These are phyloP conservation scores for Thelonectria rubi DNA, from an alignment of 2,329 filamentous ascomycete genomes.

Conservation along the genomic window DNA sequence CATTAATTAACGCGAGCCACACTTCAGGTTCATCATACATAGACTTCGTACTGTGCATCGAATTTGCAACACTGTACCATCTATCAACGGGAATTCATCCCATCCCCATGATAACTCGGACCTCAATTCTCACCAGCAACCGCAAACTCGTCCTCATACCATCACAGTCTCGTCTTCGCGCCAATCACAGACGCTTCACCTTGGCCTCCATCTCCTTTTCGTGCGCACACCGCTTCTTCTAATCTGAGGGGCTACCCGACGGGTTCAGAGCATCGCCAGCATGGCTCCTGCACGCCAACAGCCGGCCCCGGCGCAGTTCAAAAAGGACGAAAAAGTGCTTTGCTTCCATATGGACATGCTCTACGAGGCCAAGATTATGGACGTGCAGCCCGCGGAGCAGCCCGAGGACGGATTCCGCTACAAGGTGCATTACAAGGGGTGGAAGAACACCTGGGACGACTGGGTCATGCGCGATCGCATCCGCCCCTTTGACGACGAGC, in stretches of 20 bases:
- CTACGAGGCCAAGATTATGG: slow-evolving; percentile 96
- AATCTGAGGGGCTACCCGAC: slow-evolving; percentile 19
- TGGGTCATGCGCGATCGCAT: slow-evolving; percentile 96
- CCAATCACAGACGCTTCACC: slow-evolving; percentile 20
- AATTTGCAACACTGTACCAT: slow-evolving; percentile 27
- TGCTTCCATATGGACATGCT: slow-evolving; percentile 98
- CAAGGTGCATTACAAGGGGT: slow-evolving; percentile 98
- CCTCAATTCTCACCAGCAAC: slow-evolving; percentile 21
- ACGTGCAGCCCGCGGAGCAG: slow-evolving; percentile 75
- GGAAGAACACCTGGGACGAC: slow-evolving; percentile 99
- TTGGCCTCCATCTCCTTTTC: not conserved
- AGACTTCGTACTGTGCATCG: slow-evolving; percentile 7
- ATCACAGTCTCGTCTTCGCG: slow-evolving; percentile 16
- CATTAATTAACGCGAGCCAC: slow-evolving; percentile 26
- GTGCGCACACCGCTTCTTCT: slow-evolving; percentile 29
- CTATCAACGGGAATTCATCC: not conserved
- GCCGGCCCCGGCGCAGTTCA: slow-evolving; percentile 59
- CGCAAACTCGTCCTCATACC: slow-evolving; percentile 14
- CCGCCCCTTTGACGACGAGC: slow-evolving; percentile 93
- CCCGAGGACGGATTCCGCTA: slow-evolving; percentile 79
- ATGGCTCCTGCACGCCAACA: slow-evolving; percentile 56
- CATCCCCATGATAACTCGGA: slow-evolving; percentile 17
- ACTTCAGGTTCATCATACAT: no score
- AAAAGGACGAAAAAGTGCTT: slow-evolving; percentile 90
- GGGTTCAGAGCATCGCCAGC: slow-evolving; percentile 27